Base-by-base conservation (phyloP, 202 grass and related monocot genomes). In the Carex arenaria region DNA sequence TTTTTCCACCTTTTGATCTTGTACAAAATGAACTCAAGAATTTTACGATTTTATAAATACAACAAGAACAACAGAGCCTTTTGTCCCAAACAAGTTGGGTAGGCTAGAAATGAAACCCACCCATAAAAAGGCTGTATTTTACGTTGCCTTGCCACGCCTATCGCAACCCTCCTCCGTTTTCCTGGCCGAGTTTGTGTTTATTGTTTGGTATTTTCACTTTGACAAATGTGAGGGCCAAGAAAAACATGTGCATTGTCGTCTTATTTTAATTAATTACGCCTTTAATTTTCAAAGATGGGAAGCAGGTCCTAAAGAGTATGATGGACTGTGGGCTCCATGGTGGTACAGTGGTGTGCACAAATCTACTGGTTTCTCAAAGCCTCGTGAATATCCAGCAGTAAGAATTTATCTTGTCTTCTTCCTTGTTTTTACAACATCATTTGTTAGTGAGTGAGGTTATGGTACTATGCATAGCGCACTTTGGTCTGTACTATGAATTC, bases 271-370 rank as follows among this genome's bases (percentile, higher is more conserved):
- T 34, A 69, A 68, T 22, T 75, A 6, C 36, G 28, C 78, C 60
- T 80, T 64, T 81, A 81, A 81, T 15, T 26, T 26, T 26, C 26
- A 26, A 82, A 98, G 95, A 85, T 98, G 95, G 95, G 85, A 95
- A 98, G 88, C 93, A 87, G 95, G 95, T 72, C 89, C 86, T 28
- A 98, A 85, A 85, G 65, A 91, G 53, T 92, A 90, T 73, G 95
- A 98, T 86, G 95, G 95, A 92, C 73, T 95, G 63, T 98, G 95
- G 93, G 91, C 95, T 7, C 93, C 89, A 74, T 98, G 93, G 95
- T 98, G 95, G 95, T 98, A 98, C 90, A 62, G 23, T 60, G 89
- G 72, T 85, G 89, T 98, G 40, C 95, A 98, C 72, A 95, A 92
- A 81, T 95, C 93, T 65, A 93, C 83, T 1, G 83, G 95, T 82